Base-by-base conservation (phyloP, 225 moss, liverwort and hornwort species). In the Rhytidiadelphus loreus region DNA sequence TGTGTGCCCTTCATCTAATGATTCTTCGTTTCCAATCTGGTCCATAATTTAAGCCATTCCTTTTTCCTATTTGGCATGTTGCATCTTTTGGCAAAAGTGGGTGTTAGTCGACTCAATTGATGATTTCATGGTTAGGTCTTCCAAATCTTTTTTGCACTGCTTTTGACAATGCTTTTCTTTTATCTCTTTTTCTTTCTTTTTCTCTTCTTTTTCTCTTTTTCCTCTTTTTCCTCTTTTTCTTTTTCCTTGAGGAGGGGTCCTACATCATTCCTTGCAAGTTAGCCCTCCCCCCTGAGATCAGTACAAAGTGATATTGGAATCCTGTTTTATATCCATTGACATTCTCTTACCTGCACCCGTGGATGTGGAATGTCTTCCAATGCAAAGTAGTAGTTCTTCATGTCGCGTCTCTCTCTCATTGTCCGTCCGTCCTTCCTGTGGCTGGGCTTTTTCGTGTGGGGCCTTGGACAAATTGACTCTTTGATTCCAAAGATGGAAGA, bases 181-280 rank as follows among this genome's bases (percentile, higher is more conserved):
- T 11, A 17, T 18, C 2, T 6, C 0, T 26, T 8, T 1, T 9
- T 26, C 8, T 32, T 33, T 21, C 15, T 16, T 5, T 2, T 9
- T 5, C 66, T 35, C 22, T 37, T 37, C 46, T 46, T 46, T 9
- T 11, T 50, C 12, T 20, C 25, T 16, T 8, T 2, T n/a, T n/a
- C n/a, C n/a, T n/a, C n/a, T 5, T 2, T 9, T 5, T 21, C 5
- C 66, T 35, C 29, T 37, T 28, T 48, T 48, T 48, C 48, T 48
- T 11, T 48, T 48, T 48, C 48, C 48, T 48, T 48, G 48, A 48
- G 48, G 68, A 58, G 37, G 37, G 77, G 63, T 63, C 79, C 59
- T 48, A 41, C 64, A 30, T 48, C 76, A 52, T 35, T 52, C 77
- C 43, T 60, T 70, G 48, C 57, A 69, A 90, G 81, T 59, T 74